Conservation (phyloP, 495 filamentous ascomycete genomes). For the Neurospora sp. region DNA sequence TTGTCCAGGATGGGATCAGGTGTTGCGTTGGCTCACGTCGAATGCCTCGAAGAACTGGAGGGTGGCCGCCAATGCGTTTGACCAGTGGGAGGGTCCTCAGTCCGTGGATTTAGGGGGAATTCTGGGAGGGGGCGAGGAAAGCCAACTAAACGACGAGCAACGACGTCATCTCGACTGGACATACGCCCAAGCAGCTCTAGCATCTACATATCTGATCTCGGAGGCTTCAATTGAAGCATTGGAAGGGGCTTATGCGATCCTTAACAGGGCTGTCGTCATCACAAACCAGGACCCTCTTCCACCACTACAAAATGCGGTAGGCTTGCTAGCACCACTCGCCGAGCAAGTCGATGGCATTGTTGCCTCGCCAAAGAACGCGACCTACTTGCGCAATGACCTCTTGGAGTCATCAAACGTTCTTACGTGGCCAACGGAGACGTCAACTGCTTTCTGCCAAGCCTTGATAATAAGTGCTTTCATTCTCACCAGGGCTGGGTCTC, state of each 20-base stretch:
- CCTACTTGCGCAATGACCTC: slow-evolving; percentile 42
- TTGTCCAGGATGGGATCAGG: slow-evolving; percentile 60
- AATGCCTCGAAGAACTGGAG: slow-evolving; percentile 48
- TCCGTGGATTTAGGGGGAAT: slow-evolving; percentile 77
- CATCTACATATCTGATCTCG: slow-evolving; percentile 59
- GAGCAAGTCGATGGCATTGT: slow-evolving; percentile 20
- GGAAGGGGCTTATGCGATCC: slow-evolving; percentile 50
- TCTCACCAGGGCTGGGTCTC: slow-evolving; percentile 48
- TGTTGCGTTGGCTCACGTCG: slow-evolving; percentile 64
- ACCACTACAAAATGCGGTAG: slow-evolving; percentile 31
- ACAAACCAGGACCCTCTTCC: slow-evolving; percentile 46
- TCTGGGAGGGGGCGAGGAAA: slow-evolving; percentile 54
- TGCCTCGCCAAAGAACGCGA: slow-evolving; percentile 27
- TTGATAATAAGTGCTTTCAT: slow-evolving; percentile 58
- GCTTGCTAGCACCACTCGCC: slow-evolving; percentile 30
- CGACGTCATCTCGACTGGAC: slow-evolving; percentile 42
- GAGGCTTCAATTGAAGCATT: slow-evolving; percentile 49
- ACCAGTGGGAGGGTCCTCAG: slow-evolving; percentile 69
- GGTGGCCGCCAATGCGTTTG: slow-evolving; percentile 49
- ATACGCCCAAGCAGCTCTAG: slow-evolving; percentile 65
- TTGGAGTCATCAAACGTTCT: slow-evolving; percentile 53
- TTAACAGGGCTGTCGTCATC: slow-evolving; percentile 49
- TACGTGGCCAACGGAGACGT: slow-evolving; percentile 51
- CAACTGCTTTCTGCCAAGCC: slow-evolving; percentile 54
- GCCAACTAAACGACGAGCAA: slow-evolving; percentile 42